A percentile compares a stretch with the other conserved stretches of the same genome.
phyloP scores from a whole-genome alignment of 257 asterid species.

The Solanum boliviense region DNA sequence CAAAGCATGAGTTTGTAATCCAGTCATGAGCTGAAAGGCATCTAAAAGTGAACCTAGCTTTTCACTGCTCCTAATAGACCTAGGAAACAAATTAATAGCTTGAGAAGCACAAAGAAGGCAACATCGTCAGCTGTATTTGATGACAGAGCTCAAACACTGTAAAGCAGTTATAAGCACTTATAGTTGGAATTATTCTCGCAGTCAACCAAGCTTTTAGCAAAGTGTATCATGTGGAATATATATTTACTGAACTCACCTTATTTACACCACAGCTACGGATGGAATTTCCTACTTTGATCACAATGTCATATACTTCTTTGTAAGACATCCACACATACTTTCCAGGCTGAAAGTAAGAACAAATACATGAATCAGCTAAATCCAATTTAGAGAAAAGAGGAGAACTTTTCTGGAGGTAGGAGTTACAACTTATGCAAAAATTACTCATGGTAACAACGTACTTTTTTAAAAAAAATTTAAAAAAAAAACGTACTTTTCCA shows the following conservation, averaged over 20 bases:
- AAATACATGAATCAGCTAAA: background rate
- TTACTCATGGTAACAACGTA: constrained; percentile 11
- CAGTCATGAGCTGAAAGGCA: background rate
- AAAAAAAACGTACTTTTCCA: constrained; percentile 56
- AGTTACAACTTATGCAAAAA: constrained; percentile 8
- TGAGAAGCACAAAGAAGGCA: background rate
- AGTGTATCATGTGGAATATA: background rate
- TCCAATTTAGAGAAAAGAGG: background rate
- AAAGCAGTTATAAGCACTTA: background rate
- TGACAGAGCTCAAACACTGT: background rate
- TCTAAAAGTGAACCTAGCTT: background rate
- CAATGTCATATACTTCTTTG: constrained; percentile 68
- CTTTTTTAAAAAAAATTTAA: constrained; percentile 15
- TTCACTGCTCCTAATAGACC: background rate
- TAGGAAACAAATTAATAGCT: background rate
- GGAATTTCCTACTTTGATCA: constrained; percentile 73
- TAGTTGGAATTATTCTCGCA: background rate
- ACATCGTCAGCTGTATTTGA: background rate
- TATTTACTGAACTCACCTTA: constrained; percentile 38
- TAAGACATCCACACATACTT: constrained; percentile 79
- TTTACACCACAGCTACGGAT: constrained; percentile 70
- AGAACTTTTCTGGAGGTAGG: background rate
- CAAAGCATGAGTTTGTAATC: background rate
- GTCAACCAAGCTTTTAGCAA: background rate
- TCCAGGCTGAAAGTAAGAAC: constrained; percentile 55